A percentile compares a stretch with the other conserved stretches of the same genome.
Conservation (phyloP, 164 flowering plant species). For the Amborella trichopoda region DNA sequence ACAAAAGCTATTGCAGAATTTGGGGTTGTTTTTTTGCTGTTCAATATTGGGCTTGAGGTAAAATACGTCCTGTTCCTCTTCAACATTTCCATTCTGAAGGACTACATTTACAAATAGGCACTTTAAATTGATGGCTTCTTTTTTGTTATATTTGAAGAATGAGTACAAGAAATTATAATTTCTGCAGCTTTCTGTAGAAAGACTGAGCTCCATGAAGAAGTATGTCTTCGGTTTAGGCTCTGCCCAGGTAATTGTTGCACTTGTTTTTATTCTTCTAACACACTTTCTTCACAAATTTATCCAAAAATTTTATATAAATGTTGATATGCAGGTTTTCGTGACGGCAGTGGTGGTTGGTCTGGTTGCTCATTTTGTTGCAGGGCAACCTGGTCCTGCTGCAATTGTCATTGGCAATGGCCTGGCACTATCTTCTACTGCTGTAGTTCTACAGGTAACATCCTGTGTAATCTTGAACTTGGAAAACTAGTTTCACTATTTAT, state of each 20-base stretch:
- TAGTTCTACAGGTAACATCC: conserved; percentile 81
- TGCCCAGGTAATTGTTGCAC: conserved; percentile 99
- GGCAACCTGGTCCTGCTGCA: conserved; percentile 83
- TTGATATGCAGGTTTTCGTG: conserved; percentile 58
- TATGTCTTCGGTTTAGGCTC: conserved; percentile 99
- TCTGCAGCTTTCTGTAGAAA: conserved; percentile 98
- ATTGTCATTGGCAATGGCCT: conserved; percentile 97
- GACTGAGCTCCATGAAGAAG: conserved; percentile 99
- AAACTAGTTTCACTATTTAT: too few relatives aligned
- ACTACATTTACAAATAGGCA: too few relatives aligned
- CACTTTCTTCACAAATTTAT: not conserved
- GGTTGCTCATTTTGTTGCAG: conserved; percentile 64
- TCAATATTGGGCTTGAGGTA: conserved; percentile 99
- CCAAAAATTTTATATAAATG: not conserved
- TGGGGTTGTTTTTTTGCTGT: conserved; percentile 96
- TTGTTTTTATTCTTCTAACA: too few relatives aligned
- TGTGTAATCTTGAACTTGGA: too few relatives aligned
- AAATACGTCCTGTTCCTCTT: conserved; percentile 3
- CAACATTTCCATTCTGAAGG: too few relatives aligned
- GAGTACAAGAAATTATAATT: not conserved
- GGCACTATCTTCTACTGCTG: conserved; percentile 97
- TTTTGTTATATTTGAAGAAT: not conserved
- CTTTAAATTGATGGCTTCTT: too few relatives aligned
- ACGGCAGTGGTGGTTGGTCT: conserved; percentile 82
- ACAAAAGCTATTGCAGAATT: conserved; percentile 99